A percentile compares a stretch with the other conserved stretches of the same genome.
Conservation (phyloP, 106 monocot genomes). For the Acorus calamus region DNA sequence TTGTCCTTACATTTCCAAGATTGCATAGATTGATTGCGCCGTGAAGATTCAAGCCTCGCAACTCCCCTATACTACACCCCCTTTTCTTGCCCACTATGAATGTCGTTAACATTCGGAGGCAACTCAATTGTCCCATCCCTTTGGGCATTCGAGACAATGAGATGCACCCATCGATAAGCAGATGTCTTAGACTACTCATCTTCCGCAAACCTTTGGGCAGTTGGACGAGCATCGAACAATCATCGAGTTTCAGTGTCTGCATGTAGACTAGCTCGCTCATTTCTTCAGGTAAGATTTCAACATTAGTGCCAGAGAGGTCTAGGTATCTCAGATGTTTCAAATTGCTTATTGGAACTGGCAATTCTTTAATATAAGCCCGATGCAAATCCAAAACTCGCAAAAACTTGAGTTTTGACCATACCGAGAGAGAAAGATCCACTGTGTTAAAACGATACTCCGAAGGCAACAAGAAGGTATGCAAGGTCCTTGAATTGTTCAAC, state of each 20-base stretch:
- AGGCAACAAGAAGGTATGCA: background rate
- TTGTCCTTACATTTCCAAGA: constrained; percentile 3
- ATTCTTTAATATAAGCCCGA: background rate
- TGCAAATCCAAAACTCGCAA: background rate
- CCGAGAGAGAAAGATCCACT: background rate
- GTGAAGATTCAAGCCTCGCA: constrained; percentile 4
- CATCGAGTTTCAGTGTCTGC: background rate
- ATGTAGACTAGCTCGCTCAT: background rate
- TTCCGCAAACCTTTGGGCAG: constrained; percentile 8
- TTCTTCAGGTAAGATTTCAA: background rate
- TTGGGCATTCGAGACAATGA: constrained; percentile 13
- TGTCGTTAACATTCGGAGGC: constrained; percentile 7
- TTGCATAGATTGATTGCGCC: background rate
- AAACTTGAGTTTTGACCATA: background rate
- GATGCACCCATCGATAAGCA: background rate
- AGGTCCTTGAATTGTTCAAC: background rate
- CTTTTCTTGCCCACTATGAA: constrained; percentile 7
- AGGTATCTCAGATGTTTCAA: background rate
- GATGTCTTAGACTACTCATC: constrained; percentile 14
- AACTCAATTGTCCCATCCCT: constrained; percentile 16
- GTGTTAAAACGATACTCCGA: background rate
- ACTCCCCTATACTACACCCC: constrained; percentile 7
- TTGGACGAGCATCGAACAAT: background rate
- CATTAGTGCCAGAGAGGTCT: background rate
- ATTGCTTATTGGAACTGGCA: background rate